These are phyloP conservation scores for Hypoxylon fuscum DNA, from an alignment of 495 filamentous ascomycete species.

Conservation along the genomic window DNA sequence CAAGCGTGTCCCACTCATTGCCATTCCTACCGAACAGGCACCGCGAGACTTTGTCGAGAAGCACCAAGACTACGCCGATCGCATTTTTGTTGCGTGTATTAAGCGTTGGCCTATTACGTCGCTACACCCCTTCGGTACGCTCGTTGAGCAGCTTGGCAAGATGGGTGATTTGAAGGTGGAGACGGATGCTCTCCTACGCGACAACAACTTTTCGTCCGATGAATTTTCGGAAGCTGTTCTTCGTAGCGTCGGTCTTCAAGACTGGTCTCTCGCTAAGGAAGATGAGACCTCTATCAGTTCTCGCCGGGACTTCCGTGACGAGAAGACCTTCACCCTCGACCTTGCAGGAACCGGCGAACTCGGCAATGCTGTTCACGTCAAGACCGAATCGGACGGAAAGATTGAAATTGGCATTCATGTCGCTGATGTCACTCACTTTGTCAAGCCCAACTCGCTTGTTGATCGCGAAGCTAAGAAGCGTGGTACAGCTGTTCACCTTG, in stretches of 20 bases:
- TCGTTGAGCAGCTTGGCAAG: constrained; percentile 95
- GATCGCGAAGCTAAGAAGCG: constrained; percentile 98
- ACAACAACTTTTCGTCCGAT: constrained; percentile 98
- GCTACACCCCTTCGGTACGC: constrained; percentile 95
- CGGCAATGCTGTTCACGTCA: constrained; percentile 92
- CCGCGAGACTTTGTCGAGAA: constrained; percentile 98
- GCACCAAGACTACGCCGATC: constrained; percentile 95
- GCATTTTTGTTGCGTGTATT: constrained; percentile 98
- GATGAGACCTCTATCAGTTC: constrained; percentile 75
- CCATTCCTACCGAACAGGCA: constrained; percentile 97
- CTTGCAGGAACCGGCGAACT: constrained; percentile 83
- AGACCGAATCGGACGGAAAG: constrained; percentile 78
- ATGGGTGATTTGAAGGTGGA: constrained; percentile 98
- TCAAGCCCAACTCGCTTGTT: constrained; percentile 94
- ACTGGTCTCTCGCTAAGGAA: constrained; percentile 87
- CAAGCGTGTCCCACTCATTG: constrained; percentile 96
- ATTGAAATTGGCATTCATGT: constrained; percentile 97
- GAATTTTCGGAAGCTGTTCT: constrained; percentile 97
- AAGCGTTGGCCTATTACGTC: constrained; percentile 99
- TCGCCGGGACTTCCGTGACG: constrained; percentile 89
- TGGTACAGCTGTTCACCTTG: constrained; percentile 92
- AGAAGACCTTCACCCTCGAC: constrained; percentile 92
- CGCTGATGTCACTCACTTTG: constrained; percentile 94
- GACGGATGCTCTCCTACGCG: constrained; percentile 93
- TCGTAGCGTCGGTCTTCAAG: constrained; percentile 88